Evolutionary conservation across 805 yeast species (phyloP).

Genomic region (Kregervanrija pseudodelftensis): DNA sequence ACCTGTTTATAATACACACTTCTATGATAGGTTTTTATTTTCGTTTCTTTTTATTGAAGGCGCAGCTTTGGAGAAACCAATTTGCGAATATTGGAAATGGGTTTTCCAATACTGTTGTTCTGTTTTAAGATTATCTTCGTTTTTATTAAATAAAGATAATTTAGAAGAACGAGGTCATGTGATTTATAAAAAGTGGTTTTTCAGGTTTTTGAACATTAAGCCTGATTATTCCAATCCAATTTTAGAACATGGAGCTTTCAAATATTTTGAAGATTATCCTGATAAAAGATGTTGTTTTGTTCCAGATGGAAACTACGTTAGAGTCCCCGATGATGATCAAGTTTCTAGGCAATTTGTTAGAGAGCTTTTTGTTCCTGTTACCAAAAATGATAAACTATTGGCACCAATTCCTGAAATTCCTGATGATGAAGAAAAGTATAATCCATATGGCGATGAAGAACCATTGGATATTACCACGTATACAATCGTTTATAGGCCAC

Average conservation of each 20-base stretch:
- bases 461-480: slow-evolving; percentile 36
- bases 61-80: slow-evolving; percentile 1
- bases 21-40: slow-evolving; percentile 5
- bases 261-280: slow-evolving; percentile 36
- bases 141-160: slow-evolving; percentile 55
- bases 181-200: slow-evolving; percentile 43
- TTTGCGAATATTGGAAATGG: slow-evolving; percentile 41
- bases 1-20: slow-evolving; percentile 14
- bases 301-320: slow-evolving; percentile 72
- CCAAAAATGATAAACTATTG: slow-evolving; percentile 64
- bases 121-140: slow-evolving; percentile 70
- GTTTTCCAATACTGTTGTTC: slow-evolving; percentile 51
- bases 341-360: slow-evolving; percentile 58
- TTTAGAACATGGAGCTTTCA: slow-evolving; percentile 36
- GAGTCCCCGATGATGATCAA: slow-evolving; percentile 84
- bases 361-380: slow-evolving; percentile 73
- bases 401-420: slow-evolving; percentile 30
- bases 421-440: slow-evolving; percentile 21
- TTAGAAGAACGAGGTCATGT: slow-evolving; percentile 67
- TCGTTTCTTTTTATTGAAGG: slow-evolving; percentile 6
- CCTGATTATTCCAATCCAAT: slow-evolving; percentile 53
- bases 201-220: slow-evolving; percentile 27
- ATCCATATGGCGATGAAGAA: slow-evolving; percentile 31
- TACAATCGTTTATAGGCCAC: slow-evolving; percentile 82
- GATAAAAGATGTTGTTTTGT: slow-evolving; percentile 50